Evolutionary conservation across 495 filamentous ascomycete species (phyloP).

Genomic region (Penicillium subrubescens): DNA sequence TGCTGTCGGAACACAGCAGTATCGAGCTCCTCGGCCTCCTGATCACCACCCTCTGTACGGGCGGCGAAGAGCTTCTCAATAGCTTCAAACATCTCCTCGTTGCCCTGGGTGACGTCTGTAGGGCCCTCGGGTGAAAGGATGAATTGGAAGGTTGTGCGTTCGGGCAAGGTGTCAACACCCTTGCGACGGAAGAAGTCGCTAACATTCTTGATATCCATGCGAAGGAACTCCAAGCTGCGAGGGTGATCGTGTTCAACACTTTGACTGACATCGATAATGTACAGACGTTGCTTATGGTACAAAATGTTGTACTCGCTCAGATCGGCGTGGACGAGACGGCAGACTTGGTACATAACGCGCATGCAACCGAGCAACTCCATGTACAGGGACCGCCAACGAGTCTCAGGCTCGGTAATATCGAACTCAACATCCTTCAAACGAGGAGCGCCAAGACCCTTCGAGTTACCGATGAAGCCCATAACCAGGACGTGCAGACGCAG

Average conservation of each 20-base stretch:
- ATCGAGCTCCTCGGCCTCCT: constrained; percentile 65
- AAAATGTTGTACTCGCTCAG: constrained; percentile 96
- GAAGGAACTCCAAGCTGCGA: constrained; percentile 83
- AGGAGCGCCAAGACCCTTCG: constrained; percentile 82
- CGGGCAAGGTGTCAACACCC: constrained; percentile 74
- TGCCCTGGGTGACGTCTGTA: constrained; percentile 34
- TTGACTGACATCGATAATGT: constrained; percentile 97
- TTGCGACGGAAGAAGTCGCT: constrained; percentile 87
- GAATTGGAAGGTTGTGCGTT: constrained; percentile 77
- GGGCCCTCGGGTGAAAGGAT: constrained; percentile 63
- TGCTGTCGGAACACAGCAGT: constrained; percentile 92
- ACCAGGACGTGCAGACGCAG: constrained; percentile 88
- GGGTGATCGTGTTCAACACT: constrained; percentile 97
- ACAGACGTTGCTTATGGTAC: constrained; percentile 79
- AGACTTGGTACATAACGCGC: constrained; percentile 87
- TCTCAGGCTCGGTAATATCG: constrained; percentile 54
- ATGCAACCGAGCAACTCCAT: constrained; percentile 83
- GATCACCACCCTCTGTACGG: constrained; percentile 43
- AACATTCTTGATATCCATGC: constrained; percentile 97
- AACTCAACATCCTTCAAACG: constrained; percentile 76
- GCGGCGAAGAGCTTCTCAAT: constrained; percentile 53
- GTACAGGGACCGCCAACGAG: constrained; percentile 75
- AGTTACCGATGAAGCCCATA: constrained; percentile 90
- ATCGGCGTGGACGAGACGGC: constrained; percentile 91
- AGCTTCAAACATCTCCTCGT: constrained; percentile 45